Evolutionary conservation across 305 asterid species (phyloP).

Genomic region (Solanum hybrid): DNA sequence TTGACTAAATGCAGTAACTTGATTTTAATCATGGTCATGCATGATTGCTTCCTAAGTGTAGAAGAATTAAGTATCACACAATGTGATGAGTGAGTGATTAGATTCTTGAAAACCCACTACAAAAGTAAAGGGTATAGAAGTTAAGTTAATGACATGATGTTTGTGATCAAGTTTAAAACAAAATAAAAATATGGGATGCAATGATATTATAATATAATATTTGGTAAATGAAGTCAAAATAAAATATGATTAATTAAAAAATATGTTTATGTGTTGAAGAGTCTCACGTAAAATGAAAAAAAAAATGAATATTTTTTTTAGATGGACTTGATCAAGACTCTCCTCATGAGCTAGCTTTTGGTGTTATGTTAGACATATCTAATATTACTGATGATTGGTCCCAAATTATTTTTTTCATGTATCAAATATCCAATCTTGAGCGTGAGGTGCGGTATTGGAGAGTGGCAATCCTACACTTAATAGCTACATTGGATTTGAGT

Average conservation of each 20-base stretch:
- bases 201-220: background rate
- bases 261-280: background rate
- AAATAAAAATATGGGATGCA: background rate
- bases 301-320: background rate
- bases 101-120: background rate
- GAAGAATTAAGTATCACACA: background rate
- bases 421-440: background rate
- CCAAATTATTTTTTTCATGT: background rate
- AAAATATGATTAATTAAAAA: background rate
- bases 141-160: background rate
- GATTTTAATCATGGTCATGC: background rate
- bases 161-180: background rate
- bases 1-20: constrained; percentile 4
- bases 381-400: background rate
- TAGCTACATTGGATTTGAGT: background rate
- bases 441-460: background rate
- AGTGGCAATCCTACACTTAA: background rate
- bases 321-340: background rate
- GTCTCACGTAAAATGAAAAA: background rate
- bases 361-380: background rate
- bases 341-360: too few relatives aligned
- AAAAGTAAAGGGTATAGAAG: background rate
- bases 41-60: background rate
- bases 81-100: constrained; percentile 4
- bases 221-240: background rate